These are phyloP conservation scores for Phytophthora citricola DNA, from an alignment of 352 stramenopile genomes.

Conservation along the genomic window DNA sequence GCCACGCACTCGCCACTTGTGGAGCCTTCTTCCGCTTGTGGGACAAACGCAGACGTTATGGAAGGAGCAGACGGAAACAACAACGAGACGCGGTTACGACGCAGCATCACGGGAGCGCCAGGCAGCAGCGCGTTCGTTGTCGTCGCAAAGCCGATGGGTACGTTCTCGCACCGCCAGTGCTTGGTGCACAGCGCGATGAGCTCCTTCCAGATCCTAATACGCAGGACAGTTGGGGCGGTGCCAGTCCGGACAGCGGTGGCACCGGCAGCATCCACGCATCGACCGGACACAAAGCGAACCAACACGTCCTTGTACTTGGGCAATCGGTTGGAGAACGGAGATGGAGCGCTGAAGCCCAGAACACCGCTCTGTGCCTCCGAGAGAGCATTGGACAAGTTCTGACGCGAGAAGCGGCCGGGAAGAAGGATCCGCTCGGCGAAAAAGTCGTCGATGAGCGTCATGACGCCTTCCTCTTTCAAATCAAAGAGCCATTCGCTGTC, in stretches of 20 bases:
- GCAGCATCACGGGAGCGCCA: conserved; percentile 68
- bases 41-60: conserved; percentile 57
- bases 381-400: conserved; percentile 70
- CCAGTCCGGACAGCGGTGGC: conserved; percentile 26
- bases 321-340: conserved; percentile 43
- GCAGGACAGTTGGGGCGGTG: conserved; percentile 37
- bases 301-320: conserved; percentile 76
- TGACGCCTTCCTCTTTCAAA: conserved; percentile 47
- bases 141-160: conserved; percentile 69
- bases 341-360: conserved; percentile 38
- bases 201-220: conserved; percentile 68
- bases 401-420: conserved; percentile 68
- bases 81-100: conserved; percentile 72
- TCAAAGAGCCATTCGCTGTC: conserved; percentile 68
- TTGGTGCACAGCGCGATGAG: conserved; percentile 76
- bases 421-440: conserved; percentile 66
- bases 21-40: conserved; percentile 33
- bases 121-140: conserved; percentile 53
- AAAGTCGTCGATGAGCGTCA: conserved; percentile 62
- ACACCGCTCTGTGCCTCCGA: conserved; percentile 43
- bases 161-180: conserved; percentile 74
- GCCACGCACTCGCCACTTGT: conserved; percentile 51
- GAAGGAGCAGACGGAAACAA: conserved; percentile 62
- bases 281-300: conserved; percentile 58
- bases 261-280: conserved; percentile 29